These are phyloP conservation scores for Diaporthe helianthi DNA, from an alignment of 2,329 filamentous ascomycete genomes.

Conservation along the genomic window DNA sequence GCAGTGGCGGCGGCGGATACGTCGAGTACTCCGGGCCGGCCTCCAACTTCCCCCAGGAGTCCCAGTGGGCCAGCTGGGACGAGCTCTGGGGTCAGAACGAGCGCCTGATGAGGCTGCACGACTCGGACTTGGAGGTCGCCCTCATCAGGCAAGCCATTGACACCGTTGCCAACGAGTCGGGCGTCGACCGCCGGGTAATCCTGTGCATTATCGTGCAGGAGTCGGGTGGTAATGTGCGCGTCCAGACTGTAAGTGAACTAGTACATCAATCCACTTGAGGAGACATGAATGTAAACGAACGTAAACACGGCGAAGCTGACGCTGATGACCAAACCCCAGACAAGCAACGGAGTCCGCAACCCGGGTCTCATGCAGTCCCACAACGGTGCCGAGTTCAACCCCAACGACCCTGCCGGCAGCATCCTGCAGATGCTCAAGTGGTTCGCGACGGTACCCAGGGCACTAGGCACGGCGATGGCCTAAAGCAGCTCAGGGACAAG, in stretches of 20 bases:
- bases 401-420: conserved; percentile 27
- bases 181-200: conserved; percentile 50
- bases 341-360: conserved; percentile 50
- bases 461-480: conserved; percentile 49
- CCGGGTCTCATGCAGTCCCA: conserved; percentile 52
- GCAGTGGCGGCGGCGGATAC: neutral
- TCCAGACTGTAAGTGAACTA: conserved; percentile 39
- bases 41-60: conserved; percentile 9
- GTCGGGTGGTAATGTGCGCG: conserved; percentile 52
- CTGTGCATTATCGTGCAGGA: conserved; percentile 54
- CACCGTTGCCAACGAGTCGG: conserved; percentile 39
- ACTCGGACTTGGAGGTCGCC: conserved; percentile 16
- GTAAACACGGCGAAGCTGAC: neutral
- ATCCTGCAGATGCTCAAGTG: conserved; percentile 44
- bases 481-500: conserved; percentile 48
- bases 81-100: conserved; percentile 9
- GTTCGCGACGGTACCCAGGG: conserved; percentile 51
- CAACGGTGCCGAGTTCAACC: conserved; percentile 43
- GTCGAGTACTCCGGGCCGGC: conserved; percentile 1
- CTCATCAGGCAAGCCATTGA: conserved; percentile 45
- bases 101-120: conserved; percentile 18
- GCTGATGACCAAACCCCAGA: conserved; percentile 26
- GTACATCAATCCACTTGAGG: too few relatives aligned
- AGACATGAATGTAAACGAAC: conserved; percentile 38
- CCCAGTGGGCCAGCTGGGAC: conserved; percentile 11